Base-by-base conservation (phyloP, 805 yeast genomes). In the Starmerella roubikii region DNA sequence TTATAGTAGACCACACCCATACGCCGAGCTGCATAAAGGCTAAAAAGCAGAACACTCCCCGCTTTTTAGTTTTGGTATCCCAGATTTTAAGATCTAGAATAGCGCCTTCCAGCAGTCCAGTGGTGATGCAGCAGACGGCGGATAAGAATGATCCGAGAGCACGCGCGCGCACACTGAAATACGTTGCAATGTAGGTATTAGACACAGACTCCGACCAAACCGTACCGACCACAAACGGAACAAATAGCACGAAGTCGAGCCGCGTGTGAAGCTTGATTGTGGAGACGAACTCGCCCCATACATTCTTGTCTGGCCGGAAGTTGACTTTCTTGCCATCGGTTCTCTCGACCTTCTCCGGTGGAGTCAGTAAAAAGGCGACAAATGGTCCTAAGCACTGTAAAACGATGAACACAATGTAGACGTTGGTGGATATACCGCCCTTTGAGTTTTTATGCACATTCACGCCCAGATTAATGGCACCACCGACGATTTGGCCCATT, bases 61-160 rank as follows among this genome's bases (percentile, higher is more conserved):
- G 58, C 34, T 69, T 73, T 55, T 74, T 61, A 4, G 51, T 48
- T 11, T 64, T 57, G 49, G 74, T 58, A n/a, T 53, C 49, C 44
- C 65, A 59, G 10, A 47, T 40, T 38, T 51, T 53, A 52, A 59
- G 57, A 54, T 72, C 78, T 47, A 71, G 59, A 30, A 71, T 21
- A 31, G 51, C 11, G 28, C 77, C 47, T 3, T 37, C 30, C 1
- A 35, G 3, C 4, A 34, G 72, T 32, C 72, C 58, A 20, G 63
- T 31, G n/a, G 61, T 53, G 32, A 76, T 68, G 27, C 76, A 77
- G 41, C 69, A 31, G 69, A 72, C 69, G 54, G 73, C 77, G 34
- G 69, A 55, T 32, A 68, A 54, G 67, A 65, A 36, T 62, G 62
- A 24, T 55, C 73, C 73, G 47, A 72, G 64, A 3, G 78, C 68